Evolutionary conservation across 371 early-diverging fungal species (phyloP).

Genomic region (Umbelopsis sp.): DNA sequence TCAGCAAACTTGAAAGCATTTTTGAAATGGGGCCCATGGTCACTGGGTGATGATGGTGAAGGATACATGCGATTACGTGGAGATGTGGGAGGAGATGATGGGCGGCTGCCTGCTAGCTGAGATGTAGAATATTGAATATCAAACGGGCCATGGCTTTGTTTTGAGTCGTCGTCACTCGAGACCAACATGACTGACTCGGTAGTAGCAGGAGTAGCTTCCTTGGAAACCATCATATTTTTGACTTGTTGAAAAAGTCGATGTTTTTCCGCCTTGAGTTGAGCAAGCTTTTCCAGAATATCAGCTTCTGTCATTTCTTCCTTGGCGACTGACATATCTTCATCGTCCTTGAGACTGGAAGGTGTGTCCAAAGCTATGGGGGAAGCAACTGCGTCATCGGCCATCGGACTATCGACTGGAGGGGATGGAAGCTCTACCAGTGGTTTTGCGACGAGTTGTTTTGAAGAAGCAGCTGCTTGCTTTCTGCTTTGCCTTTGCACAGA

Average conservation of each 20-base stretch:
- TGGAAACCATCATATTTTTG: constrained; percentile 7
- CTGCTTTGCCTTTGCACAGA: neutral
- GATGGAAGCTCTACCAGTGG: neutral
- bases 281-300: constrained; percentile 12
- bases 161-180: neutral
- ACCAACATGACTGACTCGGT: neutral
- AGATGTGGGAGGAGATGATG: constrained; percentile 10
- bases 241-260: constrained; percentile 13
- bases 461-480: neutral
- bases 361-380: constrained; percentile 8
- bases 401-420: neutral
- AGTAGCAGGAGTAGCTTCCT: neutral
- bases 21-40: neutral
- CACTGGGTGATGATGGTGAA: constrained; percentile 3
- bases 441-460: neutral
- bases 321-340: neutral
- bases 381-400: neutral
- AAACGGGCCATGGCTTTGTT: neutral
- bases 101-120: neutral
- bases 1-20: constrained; percentile 12
- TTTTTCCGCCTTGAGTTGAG: constrained; percentile 18
- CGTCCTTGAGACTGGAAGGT: neutral
- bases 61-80: neutral
- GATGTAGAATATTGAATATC: neutral
- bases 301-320: neutral